Evolutionary conservation across 2,329 filamentous ascomycete species (phyloP), one percentile per base, ranked within the genome.

Genomic region (Aureobasidium namibiae): DNA sequence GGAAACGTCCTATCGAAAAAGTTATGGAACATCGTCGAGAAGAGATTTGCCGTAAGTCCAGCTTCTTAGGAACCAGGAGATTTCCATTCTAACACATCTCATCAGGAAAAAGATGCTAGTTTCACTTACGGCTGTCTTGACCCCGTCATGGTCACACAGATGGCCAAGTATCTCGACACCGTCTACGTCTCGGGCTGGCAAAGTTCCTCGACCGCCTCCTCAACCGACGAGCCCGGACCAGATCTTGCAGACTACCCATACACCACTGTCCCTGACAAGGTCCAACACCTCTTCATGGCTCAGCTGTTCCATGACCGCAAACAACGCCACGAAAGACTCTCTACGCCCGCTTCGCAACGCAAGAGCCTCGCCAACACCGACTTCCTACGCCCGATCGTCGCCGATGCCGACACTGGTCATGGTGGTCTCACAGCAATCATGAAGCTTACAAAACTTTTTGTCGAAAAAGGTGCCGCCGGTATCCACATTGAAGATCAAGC

Each of bases 281-380:
- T 99, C 65, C 85, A 89, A 71, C 94, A 99, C 72, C 84, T 99
- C 56, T 99, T 95, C 84, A 92, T 95, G 85, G 92, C 94, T 14
- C 94, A 99, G 77, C 86, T 97, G 60, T 99, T 99, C 87, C 94
- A 99, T 78, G 94, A 99, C 82, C 89, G 94, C 70, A 99, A 99
- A 78, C 94, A 99, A 78, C 88, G 94, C 65, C 91, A 97, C 75
- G 94, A 97, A 75, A 90, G 94, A 61, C 78, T 97, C 56, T 88
- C 84, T 64, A 86, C 82, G 8, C 84, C 91, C 29, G 88, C 88
- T 71, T 78, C 81, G 24, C 81, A 91, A 70, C 89, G 94, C 60
- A 75, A 78, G 66, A 86, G 85, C 63, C 77, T 94, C 53, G 78
- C 87, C 62, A 94, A 95, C 73, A 80, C 91, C 69, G 94, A 99